These are phyloP conservation scores for Calonectria montana DNA, from an alignment of 2,329 filamentous ascomycete species.

Conservation along the genomic window DNA sequence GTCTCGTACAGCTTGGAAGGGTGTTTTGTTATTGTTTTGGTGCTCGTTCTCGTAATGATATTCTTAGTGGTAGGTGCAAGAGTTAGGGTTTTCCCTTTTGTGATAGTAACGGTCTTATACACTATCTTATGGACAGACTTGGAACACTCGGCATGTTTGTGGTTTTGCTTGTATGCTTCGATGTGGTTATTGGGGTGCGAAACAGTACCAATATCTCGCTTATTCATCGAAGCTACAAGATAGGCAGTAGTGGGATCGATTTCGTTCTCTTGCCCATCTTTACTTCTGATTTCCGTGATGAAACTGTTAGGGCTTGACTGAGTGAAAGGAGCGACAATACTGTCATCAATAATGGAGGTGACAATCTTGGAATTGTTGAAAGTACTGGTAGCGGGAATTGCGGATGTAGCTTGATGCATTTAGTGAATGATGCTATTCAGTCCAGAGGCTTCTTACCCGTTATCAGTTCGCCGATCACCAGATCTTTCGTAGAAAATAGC, in stretches of 20 bases:
- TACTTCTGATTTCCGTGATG: neutral
- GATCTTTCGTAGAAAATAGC: neutral
- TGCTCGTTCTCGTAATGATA: too few species aligned
- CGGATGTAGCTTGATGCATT: neutral
- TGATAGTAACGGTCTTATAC: too few species aligned
- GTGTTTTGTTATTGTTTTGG: too few species aligned
- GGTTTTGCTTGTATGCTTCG: neutral
- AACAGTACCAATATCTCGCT: neutral
- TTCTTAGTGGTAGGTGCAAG: too few species aligned
- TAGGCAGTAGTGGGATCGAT: neutral
- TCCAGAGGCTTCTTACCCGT: neutral
- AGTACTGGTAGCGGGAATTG: neutral
- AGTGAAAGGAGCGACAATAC: fast-evolving
- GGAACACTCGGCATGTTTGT: neutral
- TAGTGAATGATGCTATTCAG: neutral
- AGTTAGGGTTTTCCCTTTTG: too few species aligned
- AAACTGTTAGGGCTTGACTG: neutral
- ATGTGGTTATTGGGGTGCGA: neutral
- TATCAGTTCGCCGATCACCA: neutral
- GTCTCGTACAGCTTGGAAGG: too few species aligned
- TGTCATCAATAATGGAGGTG: too few species aligned
- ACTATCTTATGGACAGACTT: neutral
- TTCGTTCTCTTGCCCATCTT: neutral
- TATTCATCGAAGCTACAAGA: neutral
- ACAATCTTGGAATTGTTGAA: too few species aligned